These are phyloP conservation scores for Peronospora farinosa DNA, from an alignment of 352 stramenopile genomes.

Conservation along the genomic window DNA sequence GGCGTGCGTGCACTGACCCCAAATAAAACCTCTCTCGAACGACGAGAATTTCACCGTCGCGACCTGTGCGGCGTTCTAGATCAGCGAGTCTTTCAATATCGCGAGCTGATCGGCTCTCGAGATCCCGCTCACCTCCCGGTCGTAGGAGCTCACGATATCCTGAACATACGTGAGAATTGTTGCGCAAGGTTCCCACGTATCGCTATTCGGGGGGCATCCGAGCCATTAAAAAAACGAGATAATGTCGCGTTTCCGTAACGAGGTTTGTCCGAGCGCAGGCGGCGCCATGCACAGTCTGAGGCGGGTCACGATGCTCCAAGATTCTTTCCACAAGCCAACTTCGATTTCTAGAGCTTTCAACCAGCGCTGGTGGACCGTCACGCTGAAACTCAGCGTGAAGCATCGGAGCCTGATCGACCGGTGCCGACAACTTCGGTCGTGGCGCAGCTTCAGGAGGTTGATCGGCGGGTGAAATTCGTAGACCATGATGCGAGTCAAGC, in stretches of 20 bases:
- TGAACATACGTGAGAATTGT: not conserved
- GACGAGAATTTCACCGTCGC: too few relatives aligned
- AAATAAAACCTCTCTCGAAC: too few relatives aligned
- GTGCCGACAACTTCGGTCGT: too few relatives aligned
- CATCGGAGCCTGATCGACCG: too few relatives aligned
- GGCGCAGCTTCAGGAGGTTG: not conserved
- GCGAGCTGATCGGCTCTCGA: not conserved
- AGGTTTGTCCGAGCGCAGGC: too few relatives aligned
- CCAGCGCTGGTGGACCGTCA: too few relatives aligned
- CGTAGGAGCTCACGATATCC: not conserved
- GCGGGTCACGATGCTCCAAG: too few relatives aligned
- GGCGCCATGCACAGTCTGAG: not conserved
- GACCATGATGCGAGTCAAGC: not conserved
- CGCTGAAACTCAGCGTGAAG: too few relatives aligned
- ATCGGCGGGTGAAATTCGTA: not conserved
- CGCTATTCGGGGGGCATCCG: not conserved
- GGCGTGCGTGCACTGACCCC: too few relatives aligned
- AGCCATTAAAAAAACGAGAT: not conserved
- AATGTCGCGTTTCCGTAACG: not conserved
- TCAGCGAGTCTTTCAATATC: not conserved
- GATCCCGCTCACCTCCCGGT: not conserved
- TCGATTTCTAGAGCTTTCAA: too few relatives aligned
- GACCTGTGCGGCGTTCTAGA: not conserved
- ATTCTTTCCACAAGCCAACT: not conserved
- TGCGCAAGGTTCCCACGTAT: not conserved